phyloP scores from a whole-genome alignment of 2,329 filamentous ascomycete genomes.

The Fusarium solani-melongenae region DNA sequence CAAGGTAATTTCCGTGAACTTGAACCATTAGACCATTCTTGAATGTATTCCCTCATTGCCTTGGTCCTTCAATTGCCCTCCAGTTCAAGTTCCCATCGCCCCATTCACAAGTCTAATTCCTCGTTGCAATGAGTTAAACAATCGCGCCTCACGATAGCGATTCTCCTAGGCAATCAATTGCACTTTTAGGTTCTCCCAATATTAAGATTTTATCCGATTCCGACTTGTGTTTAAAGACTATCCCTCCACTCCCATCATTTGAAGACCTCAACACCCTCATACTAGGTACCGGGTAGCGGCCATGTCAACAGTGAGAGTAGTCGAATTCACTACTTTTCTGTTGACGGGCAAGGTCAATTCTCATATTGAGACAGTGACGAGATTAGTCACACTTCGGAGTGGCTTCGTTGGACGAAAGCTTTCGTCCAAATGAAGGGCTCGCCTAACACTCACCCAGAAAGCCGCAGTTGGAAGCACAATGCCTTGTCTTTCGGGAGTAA shows the following conservation, averaged over 20 bases:
- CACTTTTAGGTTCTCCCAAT: neutral
- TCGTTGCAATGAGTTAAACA: neutral
- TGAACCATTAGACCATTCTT: too few relatives aligned
- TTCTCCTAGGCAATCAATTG: neutral
- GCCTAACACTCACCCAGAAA: neutral
- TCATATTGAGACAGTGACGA: neutral
- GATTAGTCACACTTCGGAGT: neutral
- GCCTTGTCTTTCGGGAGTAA: neutral
- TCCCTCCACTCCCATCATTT: too few relatives aligned
- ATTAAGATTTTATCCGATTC: neutral
- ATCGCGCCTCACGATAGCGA: too few relatives aligned
- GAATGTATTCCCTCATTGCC: neutral
- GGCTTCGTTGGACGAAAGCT: neutral
- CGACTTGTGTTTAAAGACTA: accelerated
- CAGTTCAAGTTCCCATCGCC: accelerated
- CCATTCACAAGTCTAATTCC: neutral
- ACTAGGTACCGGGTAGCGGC: neutral
- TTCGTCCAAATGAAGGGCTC: neutral
- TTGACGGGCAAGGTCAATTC: neutral
- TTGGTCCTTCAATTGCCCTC: neutral
- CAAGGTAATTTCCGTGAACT: neutral
- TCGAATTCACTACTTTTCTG: neutral
- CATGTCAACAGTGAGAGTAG: neutral
- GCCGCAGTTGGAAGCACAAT: neutral
- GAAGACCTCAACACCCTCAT: neutral